These are phyloP conservation scores for Orychophragmus violaceus DNA, from an alignment of 345 rosid genomes.

Conservation along the genomic window DNA sequence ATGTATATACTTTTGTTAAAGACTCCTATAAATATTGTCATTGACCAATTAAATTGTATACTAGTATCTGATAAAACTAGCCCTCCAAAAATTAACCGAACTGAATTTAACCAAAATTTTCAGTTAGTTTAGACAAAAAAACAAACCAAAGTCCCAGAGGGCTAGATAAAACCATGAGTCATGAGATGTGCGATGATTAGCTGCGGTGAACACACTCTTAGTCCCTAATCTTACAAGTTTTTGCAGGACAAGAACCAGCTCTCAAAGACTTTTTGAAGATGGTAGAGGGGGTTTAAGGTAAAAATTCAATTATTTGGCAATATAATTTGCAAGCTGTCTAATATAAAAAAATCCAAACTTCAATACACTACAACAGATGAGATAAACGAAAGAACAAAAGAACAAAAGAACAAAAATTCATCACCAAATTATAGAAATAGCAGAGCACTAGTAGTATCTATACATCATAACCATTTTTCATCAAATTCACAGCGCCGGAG, in stretches of 20 bases:
- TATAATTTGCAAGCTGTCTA: neutral
- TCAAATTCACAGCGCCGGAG: neutral
- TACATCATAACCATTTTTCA: constrained; percentile 5
- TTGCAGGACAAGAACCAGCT: neutral
- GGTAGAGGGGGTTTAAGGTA: neutral
- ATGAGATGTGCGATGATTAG: neutral
- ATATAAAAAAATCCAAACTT: constrained; percentile 2
- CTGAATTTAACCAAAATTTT: no score
- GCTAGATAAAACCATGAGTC: no score
- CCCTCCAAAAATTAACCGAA: no score
- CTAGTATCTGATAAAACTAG: neutral
- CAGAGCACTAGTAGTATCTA: constrained; percentile 1
- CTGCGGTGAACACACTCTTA: neutral
- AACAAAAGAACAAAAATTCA: neutral
- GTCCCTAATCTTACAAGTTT: neutral
- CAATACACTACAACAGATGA: constrained; percentile 1
- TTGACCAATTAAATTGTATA: constrained; percentile 8
- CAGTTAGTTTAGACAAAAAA: no score
- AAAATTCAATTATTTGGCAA: neutral
- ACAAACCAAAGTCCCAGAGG: no score
- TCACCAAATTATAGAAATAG: constrained; percentile 11
- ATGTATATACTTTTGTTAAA: neutral
- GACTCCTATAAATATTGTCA: no score
- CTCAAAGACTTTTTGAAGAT: neutral
- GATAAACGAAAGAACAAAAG: neutral